Evolutionary conservation across 345 rosid species (phyloP).

Genomic region (Theobroma cacao): DNA sequence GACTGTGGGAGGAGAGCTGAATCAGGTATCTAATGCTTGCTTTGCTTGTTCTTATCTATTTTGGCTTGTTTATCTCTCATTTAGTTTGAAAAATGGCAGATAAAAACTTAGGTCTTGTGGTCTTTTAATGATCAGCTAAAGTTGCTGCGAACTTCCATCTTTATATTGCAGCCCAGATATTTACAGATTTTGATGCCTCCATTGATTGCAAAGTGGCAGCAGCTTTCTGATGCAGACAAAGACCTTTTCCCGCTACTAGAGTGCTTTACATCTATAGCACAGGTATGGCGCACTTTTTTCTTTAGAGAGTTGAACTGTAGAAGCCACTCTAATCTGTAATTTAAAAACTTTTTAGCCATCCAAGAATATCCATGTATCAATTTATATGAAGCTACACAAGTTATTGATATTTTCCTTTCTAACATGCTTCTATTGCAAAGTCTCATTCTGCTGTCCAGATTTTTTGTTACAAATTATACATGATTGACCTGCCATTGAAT

Average conservation of each 20-base stretch:
- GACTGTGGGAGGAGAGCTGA: constrained; percentile 83
- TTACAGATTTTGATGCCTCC: constrained; percentile 96
- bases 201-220: constrained; percentile 89
- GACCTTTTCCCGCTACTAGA: constrained; percentile 85
- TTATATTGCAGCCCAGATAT: constrained; percentile 61
- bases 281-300: constrained; percentile 33
- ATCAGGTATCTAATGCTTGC: constrained; percentile 49
- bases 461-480: not conserved
- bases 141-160: constrained; percentile 13
- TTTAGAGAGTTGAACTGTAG: not conserved
- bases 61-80: not conserved
- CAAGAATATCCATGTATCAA: not conserved
- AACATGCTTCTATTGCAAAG: not conserved
- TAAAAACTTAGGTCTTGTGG: not conserved
- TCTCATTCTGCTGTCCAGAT: not conserved
- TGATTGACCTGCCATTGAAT: not conserved
- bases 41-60: not conserved
- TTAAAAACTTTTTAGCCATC: not conserved
- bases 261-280: constrained; percentile 94
- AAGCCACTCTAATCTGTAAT: not conserved
- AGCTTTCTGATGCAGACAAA: constrained; percentile 86
- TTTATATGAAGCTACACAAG: not conserved
- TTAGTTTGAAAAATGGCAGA: not conserved
- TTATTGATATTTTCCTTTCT: not conserved
- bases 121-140: not conserved